phyloP scores from a whole-genome alignment of 257 asterid genomes.

The Solanum neorickii region DNA sequence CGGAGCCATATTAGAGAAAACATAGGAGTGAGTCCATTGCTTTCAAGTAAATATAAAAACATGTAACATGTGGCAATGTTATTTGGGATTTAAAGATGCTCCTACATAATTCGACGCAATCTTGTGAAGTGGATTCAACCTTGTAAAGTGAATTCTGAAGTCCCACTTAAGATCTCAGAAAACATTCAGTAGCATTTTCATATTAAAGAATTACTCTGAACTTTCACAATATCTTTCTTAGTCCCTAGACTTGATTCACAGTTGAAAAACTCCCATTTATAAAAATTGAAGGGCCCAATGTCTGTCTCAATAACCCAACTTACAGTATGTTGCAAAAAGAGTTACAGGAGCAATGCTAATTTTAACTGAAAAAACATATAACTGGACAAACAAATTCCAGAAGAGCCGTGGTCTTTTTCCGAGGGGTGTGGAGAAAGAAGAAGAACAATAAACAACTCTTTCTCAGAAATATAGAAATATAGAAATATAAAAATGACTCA shows the following conservation, averaged over 20 bases:
- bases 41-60: background rate
- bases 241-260: background rate
- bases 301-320: background rate
- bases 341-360: background rate
- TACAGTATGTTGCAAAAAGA: background rate
- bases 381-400: background rate
- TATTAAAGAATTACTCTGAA: background rate
- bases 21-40: background rate
- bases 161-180: background rate
- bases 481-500: background rate
- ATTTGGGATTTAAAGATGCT: background rate
- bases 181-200: background rate
- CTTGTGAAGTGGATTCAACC: background rate
- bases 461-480: background rate
- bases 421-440: background rate
- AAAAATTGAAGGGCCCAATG: background rate
- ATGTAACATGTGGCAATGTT: background rate
- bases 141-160: background rate
- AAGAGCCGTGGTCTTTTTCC: background rate
- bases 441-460: background rate
- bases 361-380: background rate
- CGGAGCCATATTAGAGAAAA: slow-evolving; percentile 1
- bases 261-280: background rate
- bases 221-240: background rate
- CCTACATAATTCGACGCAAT: background rate